These are phyloP conservation scores for Penicillium antarcticum DNA, from an alignment of 495 filamentous ascomycete species.

Conservation along the genomic window DNA sequence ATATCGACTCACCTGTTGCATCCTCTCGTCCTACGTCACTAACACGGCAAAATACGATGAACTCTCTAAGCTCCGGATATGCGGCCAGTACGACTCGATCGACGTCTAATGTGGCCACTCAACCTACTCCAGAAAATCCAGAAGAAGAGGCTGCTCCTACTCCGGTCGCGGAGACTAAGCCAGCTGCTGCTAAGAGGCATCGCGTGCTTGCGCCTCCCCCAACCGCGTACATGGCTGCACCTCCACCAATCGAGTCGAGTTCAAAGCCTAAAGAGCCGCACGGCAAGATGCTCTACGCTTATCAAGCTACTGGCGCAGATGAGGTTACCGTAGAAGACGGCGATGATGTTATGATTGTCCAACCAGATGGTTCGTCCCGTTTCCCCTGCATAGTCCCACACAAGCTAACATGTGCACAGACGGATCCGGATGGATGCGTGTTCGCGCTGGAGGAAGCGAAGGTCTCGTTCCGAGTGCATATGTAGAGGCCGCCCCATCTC, in stretches of 20 bases:
- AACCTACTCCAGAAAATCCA: slow-evolving; percentile 26
- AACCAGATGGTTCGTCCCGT: slow-evolving; percentile 69
- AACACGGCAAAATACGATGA: slow-evolving; percentile 86
- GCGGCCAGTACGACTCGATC: slow-evolving; percentile 75
- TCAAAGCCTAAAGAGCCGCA: slow-evolving; percentile 54
- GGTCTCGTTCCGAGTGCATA: slow-evolving; percentile 88
- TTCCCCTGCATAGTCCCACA: neutral
- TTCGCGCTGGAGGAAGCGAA: slow-evolving; percentile 63
- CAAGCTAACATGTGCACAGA: slow-evolving; percentile 47
- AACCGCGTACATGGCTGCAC: slow-evolving; percentile 66
- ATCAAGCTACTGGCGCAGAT: slow-evolving; percentile 72
- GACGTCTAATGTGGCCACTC: slow-evolving; percentile 54
- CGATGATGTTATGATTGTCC: slow-evolving; percentile 70
- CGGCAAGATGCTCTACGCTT: slow-evolving; percentile 87
- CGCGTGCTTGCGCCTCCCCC: slow-evolving; percentile 87
- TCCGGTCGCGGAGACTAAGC: slow-evolving; percentile 33
- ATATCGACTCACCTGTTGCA: slow-evolving; percentile 35
- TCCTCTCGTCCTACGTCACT: slow-evolving; percentile 50
- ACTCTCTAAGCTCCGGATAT: slow-evolving; percentile 85
- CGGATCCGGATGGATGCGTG: slow-evolving; percentile 86
- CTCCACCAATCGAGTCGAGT: slow-evolving; percentile 39
- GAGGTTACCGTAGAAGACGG: slow-evolving; percentile 80
- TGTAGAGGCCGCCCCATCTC: slow-evolving; percentile 54
- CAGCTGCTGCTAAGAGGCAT: slow-evolving; percentile 50
- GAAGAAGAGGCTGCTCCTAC: slow-evolving; percentile 34